Base-by-base conservation (phyloP, 2,329 filamentous ascomycete genomes). In the Aspergillus melleus region DNA sequence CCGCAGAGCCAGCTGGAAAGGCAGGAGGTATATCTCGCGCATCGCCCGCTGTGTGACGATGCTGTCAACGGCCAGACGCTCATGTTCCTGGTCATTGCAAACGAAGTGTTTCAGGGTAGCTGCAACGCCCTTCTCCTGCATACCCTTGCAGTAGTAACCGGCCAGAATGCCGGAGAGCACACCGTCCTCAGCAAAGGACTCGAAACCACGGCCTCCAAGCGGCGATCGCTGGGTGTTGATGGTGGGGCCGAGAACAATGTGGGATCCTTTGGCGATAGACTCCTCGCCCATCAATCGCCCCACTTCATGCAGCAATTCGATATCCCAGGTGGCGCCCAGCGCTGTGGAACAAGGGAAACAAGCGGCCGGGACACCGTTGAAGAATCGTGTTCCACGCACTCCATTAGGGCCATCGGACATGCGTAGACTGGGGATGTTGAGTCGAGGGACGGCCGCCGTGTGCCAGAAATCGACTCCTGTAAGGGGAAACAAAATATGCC, bases 171-270 rank as follows among this genome's bases (percentile, higher is more conserved):
- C 90, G 0, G 90, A 91, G 5, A 96, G 81, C 10, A 88, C 83
- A 0, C 91, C 91, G 66, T 95, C 91, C 73, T 95, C 91, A 0
- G 90, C 92, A 73, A 92, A 95, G 0, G 90, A 92, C 75, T 96
- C 91, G 66, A 95, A 96, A 64, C 92, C 92, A 61, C 91, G 84
- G 19, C 91, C 91, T n/a, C 91, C 91, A 0, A 95, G 81, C 0
- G 91, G 91, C 53, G 90, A 90, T 16, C 91, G 85, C 69, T 95
- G 91, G 81, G 92, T 88, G 77, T 91, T 92, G 36, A 92, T 87
- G 0, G 90, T 93, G 2, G 90, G 90, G 0, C 88, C 90, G 9
- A 94, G 82, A 4, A 93, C 80, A 36, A 93, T 84, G 61, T 92
- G 84, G 29, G 89, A 88, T 6, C 89, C 90, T 69, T 90, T 88